A percentile compares a stretch with the other conserved stretches of the same genome.
Conservation (phyloP, 2,329 filamentous ascomycete genomes). For the Coccinonectria pachysandricola region DNA sequence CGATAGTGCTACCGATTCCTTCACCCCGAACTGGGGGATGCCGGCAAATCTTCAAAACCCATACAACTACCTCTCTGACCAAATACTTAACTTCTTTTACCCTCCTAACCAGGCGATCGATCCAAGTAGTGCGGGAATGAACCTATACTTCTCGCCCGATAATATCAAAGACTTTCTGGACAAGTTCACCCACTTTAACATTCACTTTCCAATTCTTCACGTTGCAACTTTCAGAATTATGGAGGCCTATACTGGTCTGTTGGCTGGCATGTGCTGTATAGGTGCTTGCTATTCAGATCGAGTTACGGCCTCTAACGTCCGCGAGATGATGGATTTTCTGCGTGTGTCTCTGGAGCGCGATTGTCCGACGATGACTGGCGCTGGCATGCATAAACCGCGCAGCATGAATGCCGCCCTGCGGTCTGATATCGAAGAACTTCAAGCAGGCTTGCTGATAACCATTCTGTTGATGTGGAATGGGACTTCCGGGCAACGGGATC, state of each 20-base stretch:
- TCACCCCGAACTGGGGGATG: slow-evolving; percentile 39
- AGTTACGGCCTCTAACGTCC: slow-evolving; percentile 48
- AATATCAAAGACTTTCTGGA: slow-evolving; percentile 63
- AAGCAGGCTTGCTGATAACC: slow-evolving; percentile 53
- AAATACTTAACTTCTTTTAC: slow-evolving; percentile 47
- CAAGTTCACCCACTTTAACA: slow-evolving; percentile 62
- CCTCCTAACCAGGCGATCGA: slow-evolving; percentile 35
- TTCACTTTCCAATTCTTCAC: slow-evolving; percentile 64
- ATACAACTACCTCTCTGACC: slow-evolving; percentile 43
- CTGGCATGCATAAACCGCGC: slow-evolving; percentile 12
- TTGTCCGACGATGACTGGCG: slow-evolving; percentile 33
- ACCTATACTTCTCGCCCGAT: slow-evolving; percentile 53
- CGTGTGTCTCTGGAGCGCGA: slow-evolving; percentile 49
- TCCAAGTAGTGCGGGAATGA: slow-evolving; percentile 45
- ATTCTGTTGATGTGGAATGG: slow-evolving; percentile 61
- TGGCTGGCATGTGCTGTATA: slow-evolving; percentile 61
- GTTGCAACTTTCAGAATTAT: slow-evolving; percentile 59
- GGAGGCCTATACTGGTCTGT: slow-evolving; percentile 54
- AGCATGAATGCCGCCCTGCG: slow-evolving; percentile 14
- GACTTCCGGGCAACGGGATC: slow-evolving; percentile 52
- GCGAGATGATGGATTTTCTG: slow-evolving; percentile 57
- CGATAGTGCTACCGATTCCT: slow-evolving; percentile 34
- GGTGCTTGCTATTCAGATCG: slow-evolving; percentile 65
- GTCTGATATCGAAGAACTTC: slow-evolving; percentile 53
- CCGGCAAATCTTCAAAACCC: slow-evolving; percentile 37